Base-by-base conservation (phyloP, 106 monocot genomes). In the Dendrobium catenatum region DNA sequence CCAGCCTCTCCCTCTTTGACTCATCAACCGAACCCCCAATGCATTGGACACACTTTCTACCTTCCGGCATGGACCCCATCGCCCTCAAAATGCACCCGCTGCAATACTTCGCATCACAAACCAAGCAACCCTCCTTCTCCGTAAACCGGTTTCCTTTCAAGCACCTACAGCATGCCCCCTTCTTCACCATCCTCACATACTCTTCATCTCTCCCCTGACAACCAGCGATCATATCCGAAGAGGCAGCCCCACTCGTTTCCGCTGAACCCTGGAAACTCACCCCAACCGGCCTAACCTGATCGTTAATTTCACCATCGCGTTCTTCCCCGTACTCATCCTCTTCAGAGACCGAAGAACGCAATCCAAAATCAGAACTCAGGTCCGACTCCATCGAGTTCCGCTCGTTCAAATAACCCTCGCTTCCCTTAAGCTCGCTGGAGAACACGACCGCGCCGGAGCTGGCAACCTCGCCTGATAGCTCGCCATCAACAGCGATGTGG, bases 41-140 rank as follows among this genome's bases (percentile, higher is more conserved):
- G 79, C 96, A 97, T 3, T 80, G 49, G 0, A 94, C 55, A 51
- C 94, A 97, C 81, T 97, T 97, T 64, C 96, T 82, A 55, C 96
- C 96, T 77, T 97, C 94, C 17, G 96, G 94, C 96, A 97, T 97
- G 19, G 96, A 97, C 0, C 96, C 94, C 96, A 97, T 97, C 42
- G 84, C 89, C 46, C 82, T 81, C 73, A 97, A 26, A 42, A 97
- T 76, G 67, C 96, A 97, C 1, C 80, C 80, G 2, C 47, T 75
- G 66, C 94, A 97, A 59, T 92, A 97, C 88, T 87, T 94, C 0
- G 90, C 89, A 11, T 89, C 89, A 68, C 96, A 97, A 11, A 86
- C 89, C 55, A 97, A 66, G 76, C 96, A 97, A 7, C 83, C 64
- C 77, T 97, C 96, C 80, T 94, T 97, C 70, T 92, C 96, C 0